Evolutionary conservation across 1,284 basidiomycete species (phyloP), one percentile per base, ranked within the genome.

Genomic region (Grifola frondosa): DNA sequence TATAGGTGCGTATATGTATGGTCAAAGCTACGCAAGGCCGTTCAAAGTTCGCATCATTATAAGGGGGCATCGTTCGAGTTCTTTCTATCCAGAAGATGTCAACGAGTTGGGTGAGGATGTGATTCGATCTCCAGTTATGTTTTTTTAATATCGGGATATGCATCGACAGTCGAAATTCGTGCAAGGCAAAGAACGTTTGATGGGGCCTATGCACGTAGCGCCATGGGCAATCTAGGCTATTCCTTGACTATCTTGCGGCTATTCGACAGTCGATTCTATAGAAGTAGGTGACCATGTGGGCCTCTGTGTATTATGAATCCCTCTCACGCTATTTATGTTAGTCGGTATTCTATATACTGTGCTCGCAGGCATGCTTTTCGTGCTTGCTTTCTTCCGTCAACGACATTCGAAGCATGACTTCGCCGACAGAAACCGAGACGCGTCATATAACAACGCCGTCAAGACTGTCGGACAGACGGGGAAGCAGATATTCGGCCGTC

Each of bases 141-240:
- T 11, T 22, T 8, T 30, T 39, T 25, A 4, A 24, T 26, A 12
- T 13, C 15, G 8, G 13, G 15, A 23, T 20, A 20, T 12, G 12
- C 12, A 12, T 33, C 17, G 33, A 21, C 28, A 63, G 78, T 81
- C 11, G 88, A 91, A 60, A 65, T 91, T 17, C 76, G 89, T 16
- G 88, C 88, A 1, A 75, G 86, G 22, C 84, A 88, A 53, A 73
- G 89, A 32, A 91, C 88, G 0, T 91, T 90, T 57, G 76, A 89
- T 46, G 88, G 89, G 16, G 89, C 88, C 19, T 92, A 91, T 59
- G 74, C 74, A 23, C 78, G 90, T 21, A 87, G 82, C 1, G 88
- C 88, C 0, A 70, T 93, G 8, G 79, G 80, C 15, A 80, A 81
- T 53, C 71, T 92, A 3, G 83, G 87, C 1, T 91, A 88, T 57